Percentiles rank a stretch among this genome's conserved stretches.
Evolutionary conservation across 768 basidiomycete species (phyloP).

Genomic region (Lyophyllum decastes): DNA sequence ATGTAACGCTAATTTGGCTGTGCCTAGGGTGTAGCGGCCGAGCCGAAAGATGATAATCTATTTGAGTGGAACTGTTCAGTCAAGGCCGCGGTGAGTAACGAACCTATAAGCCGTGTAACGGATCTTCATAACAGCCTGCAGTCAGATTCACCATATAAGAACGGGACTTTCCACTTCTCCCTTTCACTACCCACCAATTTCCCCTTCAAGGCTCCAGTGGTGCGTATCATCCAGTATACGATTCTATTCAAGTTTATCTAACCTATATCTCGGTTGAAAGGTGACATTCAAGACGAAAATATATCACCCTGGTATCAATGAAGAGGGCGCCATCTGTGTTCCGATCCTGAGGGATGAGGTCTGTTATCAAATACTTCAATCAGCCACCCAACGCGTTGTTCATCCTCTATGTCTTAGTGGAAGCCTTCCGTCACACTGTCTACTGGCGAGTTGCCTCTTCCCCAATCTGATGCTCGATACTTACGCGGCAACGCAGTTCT

Average conservation of each 20-base stretch:
- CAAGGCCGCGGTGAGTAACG: conserved; percentile 64
- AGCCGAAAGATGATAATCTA: conserved; percentile 69
- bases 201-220: conserved; percentile 85
- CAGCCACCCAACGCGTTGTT: background rate
- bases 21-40: conserved; percentile 59
- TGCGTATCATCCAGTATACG: conserved; percentile 30
- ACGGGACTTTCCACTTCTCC: conserved; percentile 76
- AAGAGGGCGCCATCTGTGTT: conserved; percentile 84
- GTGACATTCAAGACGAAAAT: conserved; percentile 85
- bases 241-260: conserved; percentile 6
- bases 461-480: background rate
- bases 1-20: conserved; percentile 7
- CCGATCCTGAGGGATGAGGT: conserved; percentile 85
- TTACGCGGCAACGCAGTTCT: conserved; percentile 50
- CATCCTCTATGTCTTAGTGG: conserved; percentile 54
- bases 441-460: conserved; percentile 47
- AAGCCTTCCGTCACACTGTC: conserved; percentile 78
- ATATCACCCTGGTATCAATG: conserved; percentile 90
- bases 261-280: conserved; percentile 36
- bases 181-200: conserved; percentile 76
- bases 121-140: conserved; percentile 27
- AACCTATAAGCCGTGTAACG: background rate
- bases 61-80: conserved; percentile 78
- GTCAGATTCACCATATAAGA: conserved; percentile 82
- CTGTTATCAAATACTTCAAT: conserved; percentile 22